phyloP scores from a whole-genome alignment of 2,329 filamentous ascomycete genomes.

The Alternaria incomplexa region DNA sequence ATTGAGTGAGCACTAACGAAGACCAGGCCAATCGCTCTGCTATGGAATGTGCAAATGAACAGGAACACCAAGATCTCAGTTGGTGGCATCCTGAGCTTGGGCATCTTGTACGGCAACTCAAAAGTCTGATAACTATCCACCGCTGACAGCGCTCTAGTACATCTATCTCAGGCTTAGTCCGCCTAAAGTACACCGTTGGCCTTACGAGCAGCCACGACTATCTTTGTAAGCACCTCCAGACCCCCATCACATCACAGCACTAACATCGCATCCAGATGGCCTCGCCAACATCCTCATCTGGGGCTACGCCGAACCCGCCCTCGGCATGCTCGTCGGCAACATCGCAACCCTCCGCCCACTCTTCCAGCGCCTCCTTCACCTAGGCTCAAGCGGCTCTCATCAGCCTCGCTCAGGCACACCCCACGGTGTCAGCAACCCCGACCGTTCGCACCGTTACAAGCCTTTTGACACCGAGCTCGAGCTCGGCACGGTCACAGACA shows the following conservation, averaged over 20 bases:
- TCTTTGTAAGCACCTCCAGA: conserved; percentile 20
- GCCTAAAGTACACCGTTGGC: conserved; percentile 40
- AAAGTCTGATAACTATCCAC: too few relatives aligned
- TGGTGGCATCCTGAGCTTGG: conserved; percentile 24
- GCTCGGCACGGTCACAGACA: conserved; percentile 3
- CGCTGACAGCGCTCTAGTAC: conserved; percentile 10
- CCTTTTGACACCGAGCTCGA: conserved; percentile 12
- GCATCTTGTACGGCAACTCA: conserved; percentile 27
- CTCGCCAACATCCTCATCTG: conserved; percentile 46
- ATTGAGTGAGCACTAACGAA: not conserved
- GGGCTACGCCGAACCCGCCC: conserved; percentile 47
- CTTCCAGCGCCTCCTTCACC: conserved; percentile 32
- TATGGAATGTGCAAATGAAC: conserved; percentile 36
- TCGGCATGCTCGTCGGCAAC: conserved; percentile 45
- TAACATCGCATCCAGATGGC: conserved; percentile 15
- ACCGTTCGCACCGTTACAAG: conserved; percentile 10
- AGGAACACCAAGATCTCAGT: conserved; percentile 34
- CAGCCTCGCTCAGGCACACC: not conserved
- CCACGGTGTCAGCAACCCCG: not conserved
- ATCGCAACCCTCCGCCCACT: conserved; percentile 44
- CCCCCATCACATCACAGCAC: not conserved
- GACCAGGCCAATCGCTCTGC: conserved; percentile 26
- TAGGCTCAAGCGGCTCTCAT: conserved; percentile 14
- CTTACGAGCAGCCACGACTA: conserved; percentile 41
- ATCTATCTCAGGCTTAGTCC: conserved; percentile 33